Evolutionary conservation across 192 early-diverging fungal species (phyloP), one percentile per base, ranked within the genome.

Genomic region (Helicostylum pulchrum): DNA sequence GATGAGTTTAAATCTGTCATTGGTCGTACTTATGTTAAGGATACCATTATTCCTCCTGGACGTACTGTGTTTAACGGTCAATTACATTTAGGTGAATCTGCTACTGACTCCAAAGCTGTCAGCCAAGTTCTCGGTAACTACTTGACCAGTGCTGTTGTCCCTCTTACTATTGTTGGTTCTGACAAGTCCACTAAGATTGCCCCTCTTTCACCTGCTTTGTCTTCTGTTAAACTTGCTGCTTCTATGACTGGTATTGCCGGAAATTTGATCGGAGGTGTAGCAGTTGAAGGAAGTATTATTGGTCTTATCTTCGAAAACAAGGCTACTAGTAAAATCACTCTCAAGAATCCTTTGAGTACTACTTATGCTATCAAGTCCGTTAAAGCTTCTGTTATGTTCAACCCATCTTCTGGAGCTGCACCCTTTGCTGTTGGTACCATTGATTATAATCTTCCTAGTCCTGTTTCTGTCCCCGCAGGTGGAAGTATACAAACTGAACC

Each of bases 11-110:
- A 73, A 10, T 46, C 58, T 34, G 46, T 69, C 1, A 53, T 82
- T 45, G 83, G 83, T 56, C 66, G 50, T 53, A 76, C 75, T 9
- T 49, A 73, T 12, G 64, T 84, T 26, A 52, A 49, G 7, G 58
- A 78, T 65, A 63, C 77, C 45, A 58, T 70, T 5, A 61, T 84
- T 49, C 43, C 56, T 31, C 82, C 79, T 52, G 82, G 82, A 48
- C 51, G 21, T 50, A 79, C 81, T 26, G 68, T 60, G 7, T 53
- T 72, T 32, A 59, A 66, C 11, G 70, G 71, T 17, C 45, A 64
- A 19, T 73, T 81, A 53, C 75, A 78, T 36, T 55, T 83, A 31
- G 67, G 65, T 3, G 77, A 75, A 8, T 21, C 59, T 19, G 47
- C 26, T 21, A 48, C 70, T 0, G 53, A 63, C 19, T 54, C 72